A percentile compares a stretch with the other conserved stretches of the same genome.
Evolutionary conservation across 2,329 filamentous ascomycete species (phyloP).

Genomic region (Aspergillus neoniger): DNA sequence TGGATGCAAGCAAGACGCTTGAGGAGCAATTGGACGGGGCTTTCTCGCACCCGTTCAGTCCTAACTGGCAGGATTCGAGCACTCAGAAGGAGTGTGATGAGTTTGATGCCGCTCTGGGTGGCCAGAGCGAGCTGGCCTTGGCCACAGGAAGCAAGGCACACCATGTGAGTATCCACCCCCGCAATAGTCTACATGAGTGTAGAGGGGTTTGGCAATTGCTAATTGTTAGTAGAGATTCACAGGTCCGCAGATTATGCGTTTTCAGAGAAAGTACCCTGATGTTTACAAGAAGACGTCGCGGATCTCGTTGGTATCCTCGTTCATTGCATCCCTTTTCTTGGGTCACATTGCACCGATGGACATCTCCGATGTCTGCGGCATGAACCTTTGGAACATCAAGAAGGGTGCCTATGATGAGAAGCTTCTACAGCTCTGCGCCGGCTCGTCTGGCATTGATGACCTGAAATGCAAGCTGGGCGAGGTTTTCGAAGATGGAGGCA

Average conservation of each 20-base stretch:
- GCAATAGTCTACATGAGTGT: background rate
- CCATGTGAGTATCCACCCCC: conserved; percentile 64
- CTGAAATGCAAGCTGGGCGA: conserved; percentile 78
- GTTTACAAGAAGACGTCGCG: conserved; percentile 78
- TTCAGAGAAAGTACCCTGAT: conserved; percentile 75
- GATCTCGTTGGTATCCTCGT: conserved; percentile 93
- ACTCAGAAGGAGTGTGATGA: conserved; percentile 88
- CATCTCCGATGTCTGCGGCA: conserved; percentile 91
- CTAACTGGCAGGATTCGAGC: conserved; percentile 98
- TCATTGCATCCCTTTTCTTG: conserved; percentile 86
- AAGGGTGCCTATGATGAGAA: conserved; percentile 71
- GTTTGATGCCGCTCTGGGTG: conserved; percentile 74
- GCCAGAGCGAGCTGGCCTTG: conserved; percentile 68
- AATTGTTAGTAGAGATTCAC: conserved; percentile 72
- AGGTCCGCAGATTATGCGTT: conserved; percentile 91
- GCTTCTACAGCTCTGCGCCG: conserved; percentile 74
- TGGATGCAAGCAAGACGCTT: conserved; percentile 64
- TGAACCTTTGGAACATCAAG: conserved; percentile 93
- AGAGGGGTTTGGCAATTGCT: conserved; percentile 1
- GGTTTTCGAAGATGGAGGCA: conserved; percentile 77
- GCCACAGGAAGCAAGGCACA: conserved; percentile 91
- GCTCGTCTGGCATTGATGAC: conserved; percentile 61
- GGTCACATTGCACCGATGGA: conserved; percentile 86
- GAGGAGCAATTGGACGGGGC: conserved; percentile 71
- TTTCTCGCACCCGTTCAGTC: conserved; percentile 82